A percentile compares a stretch with the other conserved stretches of the same genome.
Evolutionary conservation across 2,329 filamentous ascomycete species (phyloP).

Genomic region (Venturia nashicola): DNA sequence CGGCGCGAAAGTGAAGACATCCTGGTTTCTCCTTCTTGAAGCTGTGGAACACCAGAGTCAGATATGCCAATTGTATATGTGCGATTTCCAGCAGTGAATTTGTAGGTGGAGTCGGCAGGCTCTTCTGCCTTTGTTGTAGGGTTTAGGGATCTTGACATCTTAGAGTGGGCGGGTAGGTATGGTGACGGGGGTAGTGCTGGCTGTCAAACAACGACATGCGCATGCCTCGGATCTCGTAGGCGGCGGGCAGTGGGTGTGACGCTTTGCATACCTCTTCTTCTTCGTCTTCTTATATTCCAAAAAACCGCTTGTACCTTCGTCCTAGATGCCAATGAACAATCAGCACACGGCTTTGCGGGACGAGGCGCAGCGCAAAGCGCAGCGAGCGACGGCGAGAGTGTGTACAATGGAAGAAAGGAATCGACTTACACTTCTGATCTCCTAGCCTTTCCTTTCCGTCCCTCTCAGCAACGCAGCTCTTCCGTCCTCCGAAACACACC

Average conservation of each 20-base stretch:
- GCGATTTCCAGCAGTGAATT: constrained; percentile 4
- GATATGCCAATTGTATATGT: constrained; percentile 3
- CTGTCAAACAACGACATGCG: background rate
- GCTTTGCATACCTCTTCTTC: constrained; percentile 1
- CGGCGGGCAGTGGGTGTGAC: background rate
- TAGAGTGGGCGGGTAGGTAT: background rate
- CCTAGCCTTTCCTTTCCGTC: constrained; percentile 17
- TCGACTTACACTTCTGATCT: constrained; percentile 16
- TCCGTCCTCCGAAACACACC: constrained; percentile 22
- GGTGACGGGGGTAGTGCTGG: background rate
- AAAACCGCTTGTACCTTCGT: constrained; percentile 2
- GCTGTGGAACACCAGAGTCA: constrained; percentile 7
- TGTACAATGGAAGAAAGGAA: background rate
- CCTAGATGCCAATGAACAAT: background rate
- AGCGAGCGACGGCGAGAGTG: background rate
- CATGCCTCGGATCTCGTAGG: constrained; percentile 1
- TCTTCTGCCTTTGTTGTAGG: background rate
- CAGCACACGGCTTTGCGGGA: background rate
- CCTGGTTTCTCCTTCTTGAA: constrained; percentile 14
- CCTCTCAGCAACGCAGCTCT: constrained; percentile 29
- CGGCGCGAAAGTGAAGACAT: constrained; percentile 42
- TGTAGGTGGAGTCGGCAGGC: background rate
- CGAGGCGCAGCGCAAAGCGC: background rate
- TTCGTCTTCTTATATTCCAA: background rate
- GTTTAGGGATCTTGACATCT: background rate